A percentile compares a stretch with the other conserved stretches of the same genome.
These are phyloP conservation scores for Speleostelium caveatum DNA, from an alignment of 78 protist species.

Conservation along the genomic window DNA sequence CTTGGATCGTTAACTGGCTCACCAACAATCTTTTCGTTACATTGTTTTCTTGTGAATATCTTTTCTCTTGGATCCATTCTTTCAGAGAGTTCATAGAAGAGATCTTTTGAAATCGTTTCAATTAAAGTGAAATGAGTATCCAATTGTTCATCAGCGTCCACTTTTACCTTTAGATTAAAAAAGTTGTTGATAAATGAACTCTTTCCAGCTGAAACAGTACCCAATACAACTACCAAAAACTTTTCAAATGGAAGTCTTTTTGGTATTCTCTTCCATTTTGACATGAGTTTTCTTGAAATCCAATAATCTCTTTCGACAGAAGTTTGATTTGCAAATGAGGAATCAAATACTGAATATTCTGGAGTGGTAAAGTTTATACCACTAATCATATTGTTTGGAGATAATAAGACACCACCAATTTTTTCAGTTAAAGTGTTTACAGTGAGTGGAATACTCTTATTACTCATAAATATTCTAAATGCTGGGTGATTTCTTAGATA, in stretches of 20 bases:
- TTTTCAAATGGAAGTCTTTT: conserved; percentile 68
- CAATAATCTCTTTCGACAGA: conserved; percentile 74
- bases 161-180: conserved; percentile 57
- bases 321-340: conserved; percentile 6
- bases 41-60: conserved; percentile 45
- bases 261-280: conserved; percentile 73
- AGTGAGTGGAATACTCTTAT: background rate
- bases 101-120: conserved; percentile 71
- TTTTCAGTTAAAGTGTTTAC: conserved; percentile 22
- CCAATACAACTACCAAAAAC: conserved; percentile 72
- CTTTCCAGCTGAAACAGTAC: conserved; percentile 75
- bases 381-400: background rate
- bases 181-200: conserved; percentile 73
- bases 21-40: conserved; percentile 17
- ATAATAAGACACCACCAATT: conserved; percentile 8
- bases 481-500: conserved; percentile 44
- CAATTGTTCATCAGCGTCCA: conserved; percentile 63
- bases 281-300: conserved; percentile 60
- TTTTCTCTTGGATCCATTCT: background rate
- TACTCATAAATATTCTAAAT: conserved; percentile 11
- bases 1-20: conserved; percentile 75
- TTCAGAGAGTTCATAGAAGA: conserved; percentile 37
- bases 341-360: background rate
- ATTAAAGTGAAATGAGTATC: conserved; percentile 78
- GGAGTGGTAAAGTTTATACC: background rate